These are phyloP conservation scores for Cladosporium oxysporum DNA, from an alignment of 2,329 filamentous ascomycete species.

Conservation along the genomic window DNA sequence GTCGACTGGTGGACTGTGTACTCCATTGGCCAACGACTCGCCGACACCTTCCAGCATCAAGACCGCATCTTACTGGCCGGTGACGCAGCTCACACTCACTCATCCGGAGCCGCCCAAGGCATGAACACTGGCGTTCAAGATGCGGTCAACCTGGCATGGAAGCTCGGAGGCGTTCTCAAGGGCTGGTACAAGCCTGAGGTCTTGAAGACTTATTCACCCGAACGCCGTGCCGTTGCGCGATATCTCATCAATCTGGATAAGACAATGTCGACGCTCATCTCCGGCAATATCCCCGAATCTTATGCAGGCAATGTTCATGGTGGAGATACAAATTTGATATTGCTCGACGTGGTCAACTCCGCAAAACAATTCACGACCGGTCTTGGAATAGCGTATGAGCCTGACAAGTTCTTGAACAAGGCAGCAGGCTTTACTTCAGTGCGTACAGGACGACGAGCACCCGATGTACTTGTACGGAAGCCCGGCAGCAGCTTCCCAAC, in stretches of 20 bases:
- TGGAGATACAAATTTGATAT: constrained; percentile 18
- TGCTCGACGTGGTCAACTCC: constrained; percentile 33
- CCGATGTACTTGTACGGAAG: neutral
- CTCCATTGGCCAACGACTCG: constrained; percentile 46
- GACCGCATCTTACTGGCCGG: neutral
- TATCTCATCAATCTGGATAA: constrained; percentile 44
- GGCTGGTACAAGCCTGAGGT: constrained; percentile 4
- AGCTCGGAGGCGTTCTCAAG: constrained; percentile 21
- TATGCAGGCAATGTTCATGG: neutral
- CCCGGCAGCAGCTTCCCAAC: neutral
- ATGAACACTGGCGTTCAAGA: constrained; percentile 40
- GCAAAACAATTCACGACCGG: constrained; percentile 37
- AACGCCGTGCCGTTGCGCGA: constrained; percentile 23
- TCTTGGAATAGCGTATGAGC: constrained; percentile 28
- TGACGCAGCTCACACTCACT: constrained; percentile 60
- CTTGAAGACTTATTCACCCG: constrained; percentile 22
- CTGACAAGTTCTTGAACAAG: neutral
- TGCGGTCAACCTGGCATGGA: constrained; percentile 24
- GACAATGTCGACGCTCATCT: constrained; percentile 39
- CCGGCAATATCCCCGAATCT: constrained; percentile 36
- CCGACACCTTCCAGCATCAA: constrained; percentile 22
- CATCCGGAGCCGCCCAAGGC: constrained; percentile 49
- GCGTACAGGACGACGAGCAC: neutral
- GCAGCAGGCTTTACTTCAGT: neutral
- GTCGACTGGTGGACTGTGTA: constrained; percentile 51